Conservation (phyloP, 345 rosid species). For the Hibiscus syriacus region DNA sequence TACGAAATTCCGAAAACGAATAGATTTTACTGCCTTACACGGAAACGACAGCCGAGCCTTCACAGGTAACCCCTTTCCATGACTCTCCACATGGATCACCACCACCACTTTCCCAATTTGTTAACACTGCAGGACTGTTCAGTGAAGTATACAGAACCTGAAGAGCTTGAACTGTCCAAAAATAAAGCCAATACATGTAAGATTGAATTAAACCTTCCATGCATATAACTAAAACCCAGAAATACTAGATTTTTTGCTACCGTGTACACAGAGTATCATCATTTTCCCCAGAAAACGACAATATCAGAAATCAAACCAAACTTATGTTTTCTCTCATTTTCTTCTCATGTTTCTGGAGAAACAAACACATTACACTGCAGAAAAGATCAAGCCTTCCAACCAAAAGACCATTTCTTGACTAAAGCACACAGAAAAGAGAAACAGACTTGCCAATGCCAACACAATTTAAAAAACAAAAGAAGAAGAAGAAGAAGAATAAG, state of each 20-base stretch:
- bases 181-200: not conserved
- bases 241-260: not conserved
- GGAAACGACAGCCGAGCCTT: constrained; percentile 82
- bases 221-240: not conserved
- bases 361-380: not conserved
- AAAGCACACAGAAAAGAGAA: not conserved
- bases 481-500: too few relatives aligned
- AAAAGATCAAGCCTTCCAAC: constrained; percentile 21
- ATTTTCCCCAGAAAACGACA: not conserved
- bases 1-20: constrained; percentile 1
- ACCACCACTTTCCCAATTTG: constrained; percentile 71
- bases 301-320: not conserved
- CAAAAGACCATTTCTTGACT: constrained; percentile 4
- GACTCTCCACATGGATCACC: constrained; percentile 94
- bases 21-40: constrained; percentile 37
- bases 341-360: constrained; percentile 21
- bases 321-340: not conserved
- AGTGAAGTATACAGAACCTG: constrained; percentile 74
- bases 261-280: not conserved
- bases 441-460: not conserved
- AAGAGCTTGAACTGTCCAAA: constrained; percentile 70
- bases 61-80: constrained; percentile 88
- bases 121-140: constrained; percentile 74
- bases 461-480: constrained; percentile 12
- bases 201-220: not conserved